These are phyloP conservation scores for Magnaporthiopsis incrustans DNA, from an alignment of 2,329 filamentous ascomycete genomes.

Conservation along the genomic window DNA sequence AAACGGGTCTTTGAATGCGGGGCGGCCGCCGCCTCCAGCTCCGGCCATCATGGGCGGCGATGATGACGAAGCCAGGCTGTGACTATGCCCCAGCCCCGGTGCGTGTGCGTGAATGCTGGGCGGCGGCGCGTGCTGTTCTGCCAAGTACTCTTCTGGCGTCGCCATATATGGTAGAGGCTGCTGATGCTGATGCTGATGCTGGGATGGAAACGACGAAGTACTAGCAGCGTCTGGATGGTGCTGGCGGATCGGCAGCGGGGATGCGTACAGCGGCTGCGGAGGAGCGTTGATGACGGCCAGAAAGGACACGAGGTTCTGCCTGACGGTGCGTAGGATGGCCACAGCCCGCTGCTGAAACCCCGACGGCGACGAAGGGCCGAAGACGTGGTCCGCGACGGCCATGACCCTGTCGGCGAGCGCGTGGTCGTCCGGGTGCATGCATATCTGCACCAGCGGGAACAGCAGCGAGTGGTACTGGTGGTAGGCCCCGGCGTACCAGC, in stretches of 20 bases:
- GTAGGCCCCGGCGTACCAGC: constrained; percentile 2
- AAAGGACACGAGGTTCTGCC: neutral
- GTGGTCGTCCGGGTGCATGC: neutral
- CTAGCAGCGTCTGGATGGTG: neutral
- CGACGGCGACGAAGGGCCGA: neutral
- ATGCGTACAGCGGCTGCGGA: neutral
- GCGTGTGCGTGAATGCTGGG: too few species aligned
- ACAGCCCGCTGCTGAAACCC: neutral
- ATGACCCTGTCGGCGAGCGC: neutral
- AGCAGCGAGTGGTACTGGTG: constrained; percentile 1
- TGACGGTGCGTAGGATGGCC: neutral
- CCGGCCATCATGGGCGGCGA: neutral
- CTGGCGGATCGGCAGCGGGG: neutral
- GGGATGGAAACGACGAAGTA: neutral
- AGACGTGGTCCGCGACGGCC: constrained; percentile 4
- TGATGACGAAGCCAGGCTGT: neutral
- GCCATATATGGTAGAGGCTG: neutral
- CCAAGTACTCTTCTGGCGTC: neutral
- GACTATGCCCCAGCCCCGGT: too few species aligned
- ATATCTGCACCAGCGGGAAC: neutral
- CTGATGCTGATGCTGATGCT: neutral
- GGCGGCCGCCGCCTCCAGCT: neutral
- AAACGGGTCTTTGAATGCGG: neutral
- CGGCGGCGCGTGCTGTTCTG: neutral
- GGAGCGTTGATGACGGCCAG: neutral